Evolutionary conservation across 345 rosid genomes (phyloP), one percentile per base, ranked within the genome.

Genomic region (Salix brachista): DNA sequence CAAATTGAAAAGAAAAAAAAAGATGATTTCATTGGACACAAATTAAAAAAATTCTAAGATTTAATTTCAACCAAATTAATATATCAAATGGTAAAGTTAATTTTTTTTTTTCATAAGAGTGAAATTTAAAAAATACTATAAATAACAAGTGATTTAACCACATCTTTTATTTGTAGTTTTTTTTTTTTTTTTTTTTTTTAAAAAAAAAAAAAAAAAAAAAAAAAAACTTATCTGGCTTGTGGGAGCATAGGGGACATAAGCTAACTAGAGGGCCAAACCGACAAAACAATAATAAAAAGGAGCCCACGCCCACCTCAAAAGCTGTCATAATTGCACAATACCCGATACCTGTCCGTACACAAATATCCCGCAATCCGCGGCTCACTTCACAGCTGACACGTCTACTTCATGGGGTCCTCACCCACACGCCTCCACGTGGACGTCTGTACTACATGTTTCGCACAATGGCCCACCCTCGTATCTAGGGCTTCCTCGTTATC

Each of bases 311-410:
- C 44, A 64, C 71, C 58, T 48, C 68, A 69, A 48, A 73, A 77
- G 25, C n/a, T 21, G 66, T 21, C 8, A 4, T 18, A 16, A 12
- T 4, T 26, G 30, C 73, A 58, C 73, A 2, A 11, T 11, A n/a
- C 19, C 74, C 80, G 8, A 61, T 13, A 2, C 37, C 0, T 25
- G 12, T 79, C 85, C 86, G 86, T 84, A 84, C 87, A 82, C 61
- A 72, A 36, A 64, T 73, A 71, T 48, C 81, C 87, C 89, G 87
- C 79, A 75, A 80, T 82, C 79, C 23, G 23, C 83, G 87, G 76
- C 70, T 19, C 28, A 30, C 36, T 70, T 3, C 48, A 4, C 28
- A 34, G 23, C 5, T 64, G 87, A 84, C 87, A 84, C 82, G 83
- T 85, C 81, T 64, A 17, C 50, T 16, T 5, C 19, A 0, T 0